Evolutionary conservation across 2,329 filamentous ascomycete genomes (phyloP), one percentile per base, ranked within the genome.

Genomic region (Nemania sp.): DNA sequence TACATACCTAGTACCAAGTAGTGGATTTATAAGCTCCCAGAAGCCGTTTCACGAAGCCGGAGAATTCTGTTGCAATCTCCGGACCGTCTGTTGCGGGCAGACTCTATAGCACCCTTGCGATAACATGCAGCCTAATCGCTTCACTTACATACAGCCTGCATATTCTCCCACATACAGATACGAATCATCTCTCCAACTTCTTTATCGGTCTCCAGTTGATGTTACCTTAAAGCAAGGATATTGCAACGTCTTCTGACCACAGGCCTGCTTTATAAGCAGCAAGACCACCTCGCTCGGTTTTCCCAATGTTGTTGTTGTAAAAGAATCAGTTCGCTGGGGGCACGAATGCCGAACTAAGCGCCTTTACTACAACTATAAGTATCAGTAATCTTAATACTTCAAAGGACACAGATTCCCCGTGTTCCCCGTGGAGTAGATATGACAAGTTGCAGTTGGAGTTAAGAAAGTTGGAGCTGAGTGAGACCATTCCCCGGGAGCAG

Each of bases 11-110:
- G n/a, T n/a, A n/a, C n/a, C n/a, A n/a, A n/a, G 4, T 45, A 15
- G 18, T 59, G 59, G 59, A 69, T 69, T 69, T 69, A 69, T 69
- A 69, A 69, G 67, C 67, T 54, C 26, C n/a, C 47, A 38, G 26
- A 47, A 0, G 29, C 49, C 22, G 58, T 62, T 52, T 38, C 49
- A 59, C 29, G 55, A 63, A 59, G 54, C 24, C 58, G 62, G 62
- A 66, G 57, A 49, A 26, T 32, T 32, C n/a, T 59, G 54, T 64
- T 67, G 59, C 35, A 38, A 61, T 64, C 22, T 54, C 6, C 29
- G 35, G 52, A 5, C n/a, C 20, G 18, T 45, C 49, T 63, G 62
- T 57, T 53, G 62, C 32, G 20, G 53, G 53, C 26, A 8, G 24
- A 51, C 18, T 51, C 56, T 59, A 13, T n/a, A 29, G 3, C 8